These are phyloP conservation scores for Syncephalastrum sp. DNA, from an alignment of 371 early-diverging fungal genomes.

Conservation along the genomic window DNA sequence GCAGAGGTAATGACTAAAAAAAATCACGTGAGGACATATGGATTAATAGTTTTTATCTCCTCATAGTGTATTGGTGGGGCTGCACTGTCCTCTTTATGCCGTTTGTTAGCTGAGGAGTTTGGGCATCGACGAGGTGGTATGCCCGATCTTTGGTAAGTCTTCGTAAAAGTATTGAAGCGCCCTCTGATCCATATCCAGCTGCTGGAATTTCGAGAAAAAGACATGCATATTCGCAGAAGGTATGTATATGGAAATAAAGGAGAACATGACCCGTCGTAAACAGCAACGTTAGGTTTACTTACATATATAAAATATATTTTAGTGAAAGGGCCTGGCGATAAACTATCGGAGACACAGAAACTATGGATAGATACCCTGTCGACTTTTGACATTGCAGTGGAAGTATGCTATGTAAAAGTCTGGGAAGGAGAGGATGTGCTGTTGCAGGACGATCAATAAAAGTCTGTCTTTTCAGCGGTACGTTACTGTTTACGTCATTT, in stretches of 20 bases:
- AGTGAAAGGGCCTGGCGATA: constrained; percentile 81
- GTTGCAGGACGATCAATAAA: constrained; percentile 3
- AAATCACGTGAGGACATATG: neutral
- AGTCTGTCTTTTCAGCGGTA: too few relatives aligned
- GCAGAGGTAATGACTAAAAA: constrained; percentile 45
- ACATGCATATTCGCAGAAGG: constrained; percentile 67
- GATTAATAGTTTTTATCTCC: neutral
- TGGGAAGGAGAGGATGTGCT: constrained; percentile 51
- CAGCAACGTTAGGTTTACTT: neutral
- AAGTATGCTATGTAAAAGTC: constrained; percentile 64
- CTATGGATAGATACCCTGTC: constrained; percentile 69
- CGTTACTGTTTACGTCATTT: too few relatives aligned
- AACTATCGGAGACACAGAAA: constrained; percentile 72
- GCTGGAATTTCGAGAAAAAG: constrained; percentile 61
- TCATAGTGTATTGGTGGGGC: constrained; percentile 58
- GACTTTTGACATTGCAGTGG: constrained; percentile 54
- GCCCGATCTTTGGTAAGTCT: constrained; percentile 66
- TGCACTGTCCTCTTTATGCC: constrained; percentile 55
- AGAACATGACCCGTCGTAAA: neutral
- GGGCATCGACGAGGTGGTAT: constrained; percentile 64
- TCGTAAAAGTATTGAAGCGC: neutral
- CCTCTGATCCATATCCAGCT: constrained; percentile 21
- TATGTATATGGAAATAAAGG: constrained; percentile 10
- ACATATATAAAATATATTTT: neutral
- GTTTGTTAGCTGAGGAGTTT: constrained; percentile 64